Conservation (phyloP, 345 rosid species). For the Litchi chinensis region DNA sequence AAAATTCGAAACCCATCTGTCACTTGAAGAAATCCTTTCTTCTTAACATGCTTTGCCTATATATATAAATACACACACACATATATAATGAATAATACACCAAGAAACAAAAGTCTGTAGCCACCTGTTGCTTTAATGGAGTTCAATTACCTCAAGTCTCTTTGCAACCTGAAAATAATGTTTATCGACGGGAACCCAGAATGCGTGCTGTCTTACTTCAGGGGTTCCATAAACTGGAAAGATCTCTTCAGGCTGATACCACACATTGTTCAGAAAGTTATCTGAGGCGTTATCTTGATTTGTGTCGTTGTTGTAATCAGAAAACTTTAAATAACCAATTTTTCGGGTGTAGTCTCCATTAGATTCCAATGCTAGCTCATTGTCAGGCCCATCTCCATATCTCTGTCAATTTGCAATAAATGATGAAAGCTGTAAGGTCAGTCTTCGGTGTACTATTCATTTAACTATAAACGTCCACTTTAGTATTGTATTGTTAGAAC, state of each 20-base stretch:
- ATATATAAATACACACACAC: no score
- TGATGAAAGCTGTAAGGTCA: background rate
- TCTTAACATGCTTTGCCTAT: no score
- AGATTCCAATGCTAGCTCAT: slow-evolving; percentile 60
- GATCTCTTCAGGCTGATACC: slow-evolving; percentile 85
- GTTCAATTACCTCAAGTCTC: slow-evolving; percentile 43
- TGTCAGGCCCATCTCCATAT: slow-evolving; percentile 55
- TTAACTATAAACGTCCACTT: no score
- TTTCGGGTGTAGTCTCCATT: slow-evolving; percentile 68
- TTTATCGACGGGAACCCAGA: slow-evolving; percentile 65
- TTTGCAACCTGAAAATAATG: slow-evolving; percentile 46
- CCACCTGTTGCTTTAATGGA: no score
- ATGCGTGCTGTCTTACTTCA: slow-evolving; percentile 60
- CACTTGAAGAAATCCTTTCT: no score
- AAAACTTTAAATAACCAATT: slow-evolving; percentile 54
- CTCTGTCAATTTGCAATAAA: slow-evolving; percentile 36
- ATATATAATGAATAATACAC: no score
- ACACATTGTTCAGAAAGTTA: slow-evolving; percentile 59
- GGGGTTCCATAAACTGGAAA: slow-evolving; percentile 66
- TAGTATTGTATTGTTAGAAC: no score
- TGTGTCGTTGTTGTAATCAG: slow-evolving; percentile 34
- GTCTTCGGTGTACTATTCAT: no score
- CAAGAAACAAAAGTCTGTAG: no score
- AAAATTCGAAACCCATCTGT: background rate
- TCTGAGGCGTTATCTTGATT: slow-evolving; percentile 12